phyloP scores from a whole-genome alignment of 2,329 filamentous ascomycete species.

The Xylaria digitata region DNA sequence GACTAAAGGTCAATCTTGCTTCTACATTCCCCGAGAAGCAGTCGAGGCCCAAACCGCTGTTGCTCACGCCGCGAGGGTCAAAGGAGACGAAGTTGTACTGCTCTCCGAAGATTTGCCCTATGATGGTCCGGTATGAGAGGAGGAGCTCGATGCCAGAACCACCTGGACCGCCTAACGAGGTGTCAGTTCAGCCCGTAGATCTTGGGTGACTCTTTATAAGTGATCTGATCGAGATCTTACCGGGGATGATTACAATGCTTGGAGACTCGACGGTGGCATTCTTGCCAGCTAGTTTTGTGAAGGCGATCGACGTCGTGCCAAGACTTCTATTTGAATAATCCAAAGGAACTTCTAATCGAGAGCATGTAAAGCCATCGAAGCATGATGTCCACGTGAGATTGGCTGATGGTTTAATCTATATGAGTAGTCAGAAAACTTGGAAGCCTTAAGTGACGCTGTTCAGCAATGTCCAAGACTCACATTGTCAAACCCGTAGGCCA shows the following conservation, averaged over 20 bases:
- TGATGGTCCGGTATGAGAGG: slow-evolving; percentile 33
- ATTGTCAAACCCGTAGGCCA: slow-evolving; percentile 43
- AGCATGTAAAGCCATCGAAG: slow-evolving; percentile 49
- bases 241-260: slow-evolving; percentile 47
- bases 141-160: slow-evolving; percentile 52
- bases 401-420: slow-evolving; percentile 49
- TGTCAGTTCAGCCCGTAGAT: slow-evolving; percentile 34
- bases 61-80: slow-evolving; percentile 56
- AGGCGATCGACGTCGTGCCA: slow-evolving; percentile 48
- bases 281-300: slow-evolving; percentile 48
- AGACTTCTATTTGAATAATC: slow-evolving; percentile 47
- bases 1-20: slow-evolving; percentile 46
- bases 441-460: slow-evolving; percentile 10
- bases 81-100: slow-evolving; percentile 57
- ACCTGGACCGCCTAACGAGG: slow-evolving; percentile 51
- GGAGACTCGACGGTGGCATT: slow-evolving; percentile 48
- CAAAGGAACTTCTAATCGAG: slow-evolving; percentile 48
- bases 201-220: no score
- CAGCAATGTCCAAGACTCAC: slow-evolving; percentile 27
- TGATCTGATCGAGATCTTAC: slow-evolving; percentile 39
- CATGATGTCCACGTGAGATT: slow-evolving; percentile 50
- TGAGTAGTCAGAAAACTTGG: slow-evolving; percentile 30
- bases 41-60: slow-evolving; percentile 48
- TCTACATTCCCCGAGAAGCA: slow-evolving; percentile 49
- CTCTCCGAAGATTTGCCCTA: slow-evolving; percentile 51